Conservation (phyloP, 805 yeast species). For the Myxozyma kluyveri region DNA sequence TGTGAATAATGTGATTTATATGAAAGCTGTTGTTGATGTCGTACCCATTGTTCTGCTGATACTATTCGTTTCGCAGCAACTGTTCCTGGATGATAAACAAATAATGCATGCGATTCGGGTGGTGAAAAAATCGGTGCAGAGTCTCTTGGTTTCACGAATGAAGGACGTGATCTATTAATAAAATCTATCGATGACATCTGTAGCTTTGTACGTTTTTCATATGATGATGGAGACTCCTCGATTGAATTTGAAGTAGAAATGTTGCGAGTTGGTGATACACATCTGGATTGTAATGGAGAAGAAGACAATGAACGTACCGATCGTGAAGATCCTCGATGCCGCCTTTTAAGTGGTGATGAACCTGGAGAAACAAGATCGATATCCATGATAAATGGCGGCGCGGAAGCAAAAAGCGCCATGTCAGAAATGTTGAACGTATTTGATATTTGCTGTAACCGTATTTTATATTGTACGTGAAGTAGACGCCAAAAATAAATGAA, state of each 20-base stretch:
- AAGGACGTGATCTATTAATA: constrained; percentile 1
- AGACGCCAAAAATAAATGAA: too few relatives aligned
- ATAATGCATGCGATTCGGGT: background rate
- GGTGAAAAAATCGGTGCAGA: background rate
- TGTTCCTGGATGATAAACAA: constrained; percentile 3
- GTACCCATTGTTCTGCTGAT: background rate
- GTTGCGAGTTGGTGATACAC: too few relatives aligned
- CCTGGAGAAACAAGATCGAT: background rate
- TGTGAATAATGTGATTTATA: background rate
- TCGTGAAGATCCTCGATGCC: background rate
- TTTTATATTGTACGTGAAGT: too few relatives aligned
- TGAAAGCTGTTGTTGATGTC: background rate
- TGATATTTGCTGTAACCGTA: too few relatives aligned
- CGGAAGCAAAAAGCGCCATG: too few relatives aligned
- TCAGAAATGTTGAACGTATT: too few relatives aligned
- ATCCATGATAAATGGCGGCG: background rate
- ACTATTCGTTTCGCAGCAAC: background rate
- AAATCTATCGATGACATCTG: too few relatives aligned
- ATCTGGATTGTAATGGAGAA: background rate
- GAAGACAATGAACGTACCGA: background rate
- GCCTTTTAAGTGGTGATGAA: background rate
- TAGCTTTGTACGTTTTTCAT: background rate
- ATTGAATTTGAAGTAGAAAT: background rate
- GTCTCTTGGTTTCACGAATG: constrained; percentile 3
- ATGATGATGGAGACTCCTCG: background rate